Conservation (phyloP, 495 filamentous ascomycete species). For the Aspergillus asperescens region DNA sequence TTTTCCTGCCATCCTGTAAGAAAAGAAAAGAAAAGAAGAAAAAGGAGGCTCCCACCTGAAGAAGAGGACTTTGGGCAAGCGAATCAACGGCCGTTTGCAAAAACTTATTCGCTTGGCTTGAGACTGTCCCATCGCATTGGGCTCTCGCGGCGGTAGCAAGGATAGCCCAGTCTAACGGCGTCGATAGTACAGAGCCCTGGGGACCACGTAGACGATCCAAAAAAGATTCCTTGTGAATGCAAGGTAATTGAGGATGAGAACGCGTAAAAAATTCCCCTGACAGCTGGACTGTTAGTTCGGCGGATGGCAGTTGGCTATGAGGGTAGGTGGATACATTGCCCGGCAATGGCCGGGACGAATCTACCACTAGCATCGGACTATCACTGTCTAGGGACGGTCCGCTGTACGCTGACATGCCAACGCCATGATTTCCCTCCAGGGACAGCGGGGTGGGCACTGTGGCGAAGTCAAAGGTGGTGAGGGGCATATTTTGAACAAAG, state of each 20-base stretch:
- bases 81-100: constrained; percentile 5
- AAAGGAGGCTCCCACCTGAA: not conserved
- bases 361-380: not conserved
- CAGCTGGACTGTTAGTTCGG: not conserved
- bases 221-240: constrained; percentile 3
- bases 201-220: not conserved
- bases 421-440: not conserved
- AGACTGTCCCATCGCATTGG: not conserved
- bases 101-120: not conserved
- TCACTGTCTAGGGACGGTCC: not conserved
- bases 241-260: not conserved
- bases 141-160: not conserved
- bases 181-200: not conserved
- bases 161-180: constrained; percentile 1
- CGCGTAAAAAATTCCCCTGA: not conserved
- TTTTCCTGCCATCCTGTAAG: not conserved
- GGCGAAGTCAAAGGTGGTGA: not conserved
- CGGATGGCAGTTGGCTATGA: not conserved
- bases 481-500: not conserved
- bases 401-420: not conserved
- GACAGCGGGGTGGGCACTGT: not conserved
- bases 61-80: constrained; percentile 4
- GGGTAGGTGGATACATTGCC: too few species aligned
- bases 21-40: not conserved
- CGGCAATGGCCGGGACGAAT: too few species aligned